Conservation (phyloP, 2,329 filamentous ascomycete genomes). For the Pseudogymnoascus sp. region DNA sequence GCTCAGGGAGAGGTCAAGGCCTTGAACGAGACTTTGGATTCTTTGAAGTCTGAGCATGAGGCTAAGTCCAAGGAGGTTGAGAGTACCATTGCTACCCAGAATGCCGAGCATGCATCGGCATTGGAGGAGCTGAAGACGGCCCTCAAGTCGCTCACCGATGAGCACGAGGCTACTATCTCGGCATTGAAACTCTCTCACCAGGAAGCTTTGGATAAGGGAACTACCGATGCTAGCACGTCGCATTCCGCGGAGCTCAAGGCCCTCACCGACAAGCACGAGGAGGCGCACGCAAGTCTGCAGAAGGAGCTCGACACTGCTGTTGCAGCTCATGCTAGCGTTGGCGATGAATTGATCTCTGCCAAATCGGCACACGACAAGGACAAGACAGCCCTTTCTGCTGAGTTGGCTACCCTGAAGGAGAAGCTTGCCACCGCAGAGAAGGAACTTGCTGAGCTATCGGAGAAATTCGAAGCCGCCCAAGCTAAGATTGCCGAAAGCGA, state of each 20-base stretch:
- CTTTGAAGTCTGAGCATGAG: constrained; percentile 33
- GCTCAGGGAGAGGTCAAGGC: constrained; percentile 38
- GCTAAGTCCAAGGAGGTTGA: constrained; percentile 42
- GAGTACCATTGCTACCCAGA: constrained; percentile 38
- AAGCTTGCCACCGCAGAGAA: constrained; percentile 36
- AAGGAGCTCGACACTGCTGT: constrained; percentile 47
- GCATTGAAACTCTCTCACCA: constrained; percentile 47
- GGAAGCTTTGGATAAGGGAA: constrained; percentile 41
- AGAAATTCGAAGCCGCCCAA: constrained; percentile 33
- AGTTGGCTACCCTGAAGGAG: constrained; percentile 43
- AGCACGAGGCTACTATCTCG: constrained; percentile 43
- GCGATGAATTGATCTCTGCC: constrained; percentile 40
- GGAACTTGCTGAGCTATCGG: constrained; percentile 30
- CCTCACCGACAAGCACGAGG: constrained; percentile 43
- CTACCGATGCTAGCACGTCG: constrained; percentile 35
- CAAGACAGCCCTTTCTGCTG: constrained; percentile 15
- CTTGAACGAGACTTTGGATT: constrained; percentile 44
- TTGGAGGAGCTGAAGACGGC: constrained; percentile 40
- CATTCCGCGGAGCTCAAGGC: constrained; percentile 44
- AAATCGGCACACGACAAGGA: background rate
- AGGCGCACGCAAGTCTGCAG: constrained; percentile 41
- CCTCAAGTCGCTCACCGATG: constrained; percentile 36
- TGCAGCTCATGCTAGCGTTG: constrained; percentile 39
- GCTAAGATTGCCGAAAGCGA: constrained; percentile 34
- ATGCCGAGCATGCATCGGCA: constrained; percentile 29